Evolutionary conservation across 2,329 filamentous ascomycete species (phyloP).

Genomic region (Fusarium sulawesiense): DNA sequence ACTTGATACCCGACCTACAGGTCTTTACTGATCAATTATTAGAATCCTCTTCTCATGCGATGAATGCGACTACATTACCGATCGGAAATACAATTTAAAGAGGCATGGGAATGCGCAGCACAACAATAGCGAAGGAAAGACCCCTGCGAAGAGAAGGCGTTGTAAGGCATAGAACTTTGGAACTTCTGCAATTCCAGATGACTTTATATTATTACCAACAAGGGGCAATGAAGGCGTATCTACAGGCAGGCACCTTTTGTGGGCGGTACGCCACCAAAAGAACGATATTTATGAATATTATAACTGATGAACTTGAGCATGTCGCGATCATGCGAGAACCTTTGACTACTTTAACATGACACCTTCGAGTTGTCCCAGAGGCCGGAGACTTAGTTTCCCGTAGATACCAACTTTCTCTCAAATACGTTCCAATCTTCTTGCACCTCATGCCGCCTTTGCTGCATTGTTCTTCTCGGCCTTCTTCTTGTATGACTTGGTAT

Average conservation of each 20-base stretch:
- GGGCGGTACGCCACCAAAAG: too few relatives aligned
- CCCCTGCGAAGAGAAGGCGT: accelerated
- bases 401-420: accelerated
- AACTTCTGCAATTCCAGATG: neutral
- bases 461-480: accelerated
- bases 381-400: neutral
- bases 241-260: neutral
- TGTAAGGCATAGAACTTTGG: neutral
- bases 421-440: accelerated
- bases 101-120: neutral
- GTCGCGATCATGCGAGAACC: neutral
- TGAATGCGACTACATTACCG: neutral
- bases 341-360: accelerated
- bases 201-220: neutral
- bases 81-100: neutral
- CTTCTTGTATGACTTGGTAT: accelerated
- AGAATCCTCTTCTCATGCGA: neutral
- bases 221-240: neutral
- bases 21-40: accelerated
- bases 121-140: neutral
- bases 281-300: neutral
- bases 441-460: neutral
- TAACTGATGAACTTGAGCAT: neutral
- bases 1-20: accelerated
- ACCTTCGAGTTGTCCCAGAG: neutral